Percentiles rank a stretch among this genome's conserved stretches.
phyloP scores from a whole-genome alignment of 2,329 filamentous ascomycete genomes.

The Ilyonectria destructans region DNA sequence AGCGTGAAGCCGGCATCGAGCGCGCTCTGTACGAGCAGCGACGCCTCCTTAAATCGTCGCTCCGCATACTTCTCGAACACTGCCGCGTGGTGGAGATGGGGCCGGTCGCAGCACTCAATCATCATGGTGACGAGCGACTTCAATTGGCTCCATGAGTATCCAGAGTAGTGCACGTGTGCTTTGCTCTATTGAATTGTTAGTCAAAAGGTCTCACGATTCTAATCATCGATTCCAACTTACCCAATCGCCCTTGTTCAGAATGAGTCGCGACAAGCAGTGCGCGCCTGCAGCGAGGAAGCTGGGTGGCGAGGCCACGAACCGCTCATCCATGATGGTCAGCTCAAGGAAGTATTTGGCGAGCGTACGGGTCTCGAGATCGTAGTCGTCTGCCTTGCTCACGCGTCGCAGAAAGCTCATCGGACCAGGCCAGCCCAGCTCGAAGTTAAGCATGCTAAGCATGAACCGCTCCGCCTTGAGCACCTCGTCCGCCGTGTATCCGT shows the following conservation, averaged over 20 bases:
- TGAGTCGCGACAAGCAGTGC: conserved; percentile 90
- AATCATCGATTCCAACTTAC: conserved; percentile 68
- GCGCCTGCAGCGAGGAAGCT: conserved; percentile 94
- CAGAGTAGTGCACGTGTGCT: conserved; percentile 92
- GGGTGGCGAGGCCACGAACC: conserved; percentile 91
- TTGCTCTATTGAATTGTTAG: conserved; percentile 74
- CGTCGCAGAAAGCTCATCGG: conserved; percentile 98
- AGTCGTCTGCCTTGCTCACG: conserved; percentile 98
- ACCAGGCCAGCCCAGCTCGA: conserved; percentile 97
- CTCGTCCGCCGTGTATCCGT: conserved; percentile 90
- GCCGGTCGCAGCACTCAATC: conserved; percentile 88
- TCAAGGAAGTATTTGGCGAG: conserved; percentile 98
- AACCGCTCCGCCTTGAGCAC: conserved; percentile 98
- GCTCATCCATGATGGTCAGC: conserved; percentile 97
- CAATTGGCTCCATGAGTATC: conserved; percentile 91
- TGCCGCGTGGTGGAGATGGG: conserved; percentile 85
- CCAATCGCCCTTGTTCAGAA: conserved; percentile 95
- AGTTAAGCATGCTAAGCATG: conserved; percentile 97
- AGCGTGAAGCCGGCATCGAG: conserved; percentile 74
- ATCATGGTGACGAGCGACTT: conserved; percentile 84
- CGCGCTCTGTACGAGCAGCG: conserved; percentile 84
- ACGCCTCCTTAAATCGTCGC: conserved; percentile 88
- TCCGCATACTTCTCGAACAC: conserved; percentile 95
- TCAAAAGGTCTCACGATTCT: neutral
- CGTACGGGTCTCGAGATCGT: conserved; percentile 94